Evolutionary conservation across 495 filamentous ascomycete species (phyloP).

Genomic region (Trichocladium uniseriatum): DNA sequence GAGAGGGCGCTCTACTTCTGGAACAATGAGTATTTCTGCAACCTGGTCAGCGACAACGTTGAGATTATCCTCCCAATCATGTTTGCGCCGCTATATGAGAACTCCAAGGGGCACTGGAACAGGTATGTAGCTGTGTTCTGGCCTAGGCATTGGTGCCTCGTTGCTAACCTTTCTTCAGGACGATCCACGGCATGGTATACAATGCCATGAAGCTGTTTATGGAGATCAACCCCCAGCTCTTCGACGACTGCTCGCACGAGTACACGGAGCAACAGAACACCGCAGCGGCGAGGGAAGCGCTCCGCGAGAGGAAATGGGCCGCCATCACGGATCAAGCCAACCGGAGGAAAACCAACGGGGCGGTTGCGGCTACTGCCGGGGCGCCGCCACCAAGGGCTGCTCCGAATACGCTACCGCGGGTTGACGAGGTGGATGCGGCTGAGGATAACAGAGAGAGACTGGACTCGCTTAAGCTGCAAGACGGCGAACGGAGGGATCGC

Average conservation of each 20-base stretch:
- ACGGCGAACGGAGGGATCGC: conserved; percentile 43
- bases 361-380: conserved; percentile 2
- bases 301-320: conserved; percentile 78
- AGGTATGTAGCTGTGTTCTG: conserved; percentile 46
- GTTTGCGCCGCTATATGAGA: conserved; percentile 98
- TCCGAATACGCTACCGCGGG: conserved; percentile 27
- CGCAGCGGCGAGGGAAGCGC: conserved; percentile 65
- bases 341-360: conserved; percentile 39
- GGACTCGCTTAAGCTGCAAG: conserved; percentile 75
- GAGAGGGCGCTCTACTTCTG: conserved; percentile 98
- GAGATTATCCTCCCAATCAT: conserved; percentile 98
- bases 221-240: conserved; percentile 98
- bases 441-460: conserved; percentile 78
- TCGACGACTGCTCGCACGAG: conserved; percentile 96
- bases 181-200: conserved; percentile 99
- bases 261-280: conserved; percentile 96
- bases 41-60: conserved; percentile 97
- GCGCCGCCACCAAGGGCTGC: conserved; percentile 12
- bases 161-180: conserved; percentile 43
- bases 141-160: neutral
- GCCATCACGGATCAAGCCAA: conserved; percentile 71
- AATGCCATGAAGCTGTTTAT: conserved; percentile 99
- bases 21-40: conserved; percentile 99
- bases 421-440: conserved; percentile 65
- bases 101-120: conserved; percentile 99